Base-by-base conservation (phyloP, 257 asterid genomes). In the Forsythia suspensa region DNA sequence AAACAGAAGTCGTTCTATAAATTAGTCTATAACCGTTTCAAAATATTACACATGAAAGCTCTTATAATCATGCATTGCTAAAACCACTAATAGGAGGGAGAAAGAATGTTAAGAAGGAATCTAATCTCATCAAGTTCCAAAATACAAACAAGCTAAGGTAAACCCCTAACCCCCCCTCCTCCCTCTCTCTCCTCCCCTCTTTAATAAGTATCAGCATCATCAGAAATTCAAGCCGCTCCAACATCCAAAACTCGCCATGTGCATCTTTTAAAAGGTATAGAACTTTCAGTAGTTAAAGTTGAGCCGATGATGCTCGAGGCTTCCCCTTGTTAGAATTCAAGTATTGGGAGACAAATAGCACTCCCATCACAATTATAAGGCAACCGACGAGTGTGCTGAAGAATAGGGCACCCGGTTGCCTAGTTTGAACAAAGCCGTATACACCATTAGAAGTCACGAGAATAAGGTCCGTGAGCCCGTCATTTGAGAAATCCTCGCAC, bases 321-420 rank as follows among this genome's bases (percentile, higher is more conserved):
- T 96, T 96, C 38, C n/a, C 97, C 91, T 90, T 94, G 76, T 79
- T 61, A 29, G 97, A 88, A 70, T 87, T 96, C 38, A 96, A 83
- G 88, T 91, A 91, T 57, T 94, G 99, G 38, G 97, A 89, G 73
- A 96, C 89, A 70, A 96, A 96, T 24, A 96, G 85, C 82, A 94
- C 97, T 44, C 90, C 98, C 99, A 94, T 94, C 57, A 96, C 97
- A 18, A 96, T 51, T 39, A 94, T 85, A 75, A 94, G 97, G 88
- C 99, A 96, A 46, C 99, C 98, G 3, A 96, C 96, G 11, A 96
- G 92, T 10, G 98, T 94, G 90, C 98, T 94, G 82, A 96, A 96
- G 94, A 96, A 96, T 70, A 96, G 85, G 29, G 98, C 98, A 8
- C 99, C 99, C 0, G 99, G n/a, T 84, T 96, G 98, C 85, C 99